Conservation (phyloP, 2,329 filamentous ascomycete genomes). For the Xylariaceae sp. region DNA sequence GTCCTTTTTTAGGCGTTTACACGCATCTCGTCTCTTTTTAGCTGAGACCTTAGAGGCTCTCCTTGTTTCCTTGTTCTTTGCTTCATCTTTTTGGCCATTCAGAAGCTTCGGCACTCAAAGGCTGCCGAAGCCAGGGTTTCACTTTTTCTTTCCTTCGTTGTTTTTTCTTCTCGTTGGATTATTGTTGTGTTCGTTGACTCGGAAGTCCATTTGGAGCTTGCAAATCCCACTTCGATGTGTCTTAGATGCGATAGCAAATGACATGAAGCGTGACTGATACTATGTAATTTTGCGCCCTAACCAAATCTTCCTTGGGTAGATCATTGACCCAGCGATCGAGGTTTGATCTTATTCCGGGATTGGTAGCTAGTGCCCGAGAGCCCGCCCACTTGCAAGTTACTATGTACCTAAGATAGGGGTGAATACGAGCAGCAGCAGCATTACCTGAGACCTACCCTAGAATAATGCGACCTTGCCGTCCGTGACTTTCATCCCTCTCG, state of each 20-base stretch:
- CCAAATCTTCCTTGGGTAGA: neutral
- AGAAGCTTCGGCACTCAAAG: neutral
- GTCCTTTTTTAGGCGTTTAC: neutral
- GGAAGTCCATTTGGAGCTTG: neutral
- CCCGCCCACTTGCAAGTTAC: conserved; percentile 7
- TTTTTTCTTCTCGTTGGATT: neutral
- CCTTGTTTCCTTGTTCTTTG: neutral
- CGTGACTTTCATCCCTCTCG: neutral
- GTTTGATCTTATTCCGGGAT: neutral
- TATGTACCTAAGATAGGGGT: no score
- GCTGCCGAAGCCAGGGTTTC: neutral
- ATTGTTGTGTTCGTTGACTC: neutral
- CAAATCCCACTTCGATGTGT: neutral
- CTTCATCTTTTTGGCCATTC: neutral
- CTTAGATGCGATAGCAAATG: neutral
- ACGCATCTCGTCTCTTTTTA: neutral
- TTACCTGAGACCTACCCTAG: conserved; percentile 35
- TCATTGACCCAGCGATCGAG: neutral
- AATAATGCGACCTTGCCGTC: conserved; percentile 23
- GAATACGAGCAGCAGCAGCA: conserved; percentile 25
- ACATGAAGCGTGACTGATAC: neutral
- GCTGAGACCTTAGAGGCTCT: neutral
- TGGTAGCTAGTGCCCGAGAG: conserved; percentile 16
- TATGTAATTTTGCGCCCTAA: conserved; percentile 10
- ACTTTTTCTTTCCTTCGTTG: no score